Evolutionary conservation across 202 grass and related monocot species (phyloP).

Genomic region (Eragrostis tef): DNA sequence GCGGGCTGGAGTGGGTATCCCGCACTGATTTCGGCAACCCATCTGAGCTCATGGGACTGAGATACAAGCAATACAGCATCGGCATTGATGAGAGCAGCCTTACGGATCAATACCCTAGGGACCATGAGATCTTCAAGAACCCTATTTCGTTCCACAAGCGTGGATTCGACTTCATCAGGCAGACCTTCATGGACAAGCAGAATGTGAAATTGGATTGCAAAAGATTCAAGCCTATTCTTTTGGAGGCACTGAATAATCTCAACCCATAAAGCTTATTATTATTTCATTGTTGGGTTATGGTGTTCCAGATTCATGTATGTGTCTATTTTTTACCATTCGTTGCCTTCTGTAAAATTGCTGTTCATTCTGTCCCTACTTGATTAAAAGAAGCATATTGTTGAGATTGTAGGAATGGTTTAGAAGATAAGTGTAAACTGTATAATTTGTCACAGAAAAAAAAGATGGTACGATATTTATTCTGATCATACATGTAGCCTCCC

Average conservation of each 20-base stretch:
- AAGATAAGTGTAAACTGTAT: no score
- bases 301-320: conserved; percentile 45
- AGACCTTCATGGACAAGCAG: conserved; percentile 90
- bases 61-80: conserved; percentile 90
- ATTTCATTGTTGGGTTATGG: conserved; percentile 32
- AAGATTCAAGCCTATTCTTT: conserved; percentile 71
- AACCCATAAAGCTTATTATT: conserved; percentile 51
- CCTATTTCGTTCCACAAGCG: conserved; percentile 64
- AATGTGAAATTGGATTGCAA: conserved; percentile 82
- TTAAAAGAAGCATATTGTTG: conserved; percentile 8
- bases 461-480: conserved; percentile 43
- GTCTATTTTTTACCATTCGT: conserved; percentile 52
- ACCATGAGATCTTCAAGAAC: conserved; percentile 85
- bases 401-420: no score
- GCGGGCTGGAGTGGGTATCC: conserved; percentile 83
- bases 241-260: conserved; percentile 81
- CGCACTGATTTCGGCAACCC: conserved; percentile 72
- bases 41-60: conserved; percentile 61
- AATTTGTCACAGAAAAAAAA: conserved; percentile 14
- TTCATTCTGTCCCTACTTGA: conserved; percentile 29
- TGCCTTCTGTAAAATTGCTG: conserved; percentile 43
- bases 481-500: conserved; percentile 6
- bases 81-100: conserved; percentile 79
- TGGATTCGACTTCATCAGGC: conserved; percentile 64
- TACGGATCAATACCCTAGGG: conserved; percentile 66